Evolutionary conservation across 2,329 filamentous ascomycete genomes (phyloP), one percentile per base, ranked within the genome.

Genomic region (Penicillium capsulatum): DNA sequence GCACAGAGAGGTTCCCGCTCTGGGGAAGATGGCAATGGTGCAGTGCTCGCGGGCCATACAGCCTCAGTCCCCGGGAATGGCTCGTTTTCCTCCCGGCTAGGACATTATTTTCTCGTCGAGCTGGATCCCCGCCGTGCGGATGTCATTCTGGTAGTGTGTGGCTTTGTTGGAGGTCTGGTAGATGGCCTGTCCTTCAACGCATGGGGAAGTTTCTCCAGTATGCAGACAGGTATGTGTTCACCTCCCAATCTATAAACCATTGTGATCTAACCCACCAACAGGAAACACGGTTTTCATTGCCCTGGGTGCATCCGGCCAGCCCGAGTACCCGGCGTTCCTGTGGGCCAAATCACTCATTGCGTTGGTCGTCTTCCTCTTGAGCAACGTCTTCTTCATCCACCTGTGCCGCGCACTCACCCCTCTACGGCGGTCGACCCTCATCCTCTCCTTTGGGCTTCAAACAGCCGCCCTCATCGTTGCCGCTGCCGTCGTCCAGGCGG

Each of bases 251-350:
- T n/a, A n/a, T n/a, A n/a, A n/a, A n/a, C n/a, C n/a, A n/a, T n/a
- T n/a, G n/a, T n/a, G n/a, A n/a, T 5, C 19, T 22, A 22, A 22
- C 19, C 19, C 19, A 22, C 5, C 5, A 22, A 22, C 22, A 70
- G 67, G 67, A 17, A 70, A 70, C 45, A 64, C 64, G 6, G 55
- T 70, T 34, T 70, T 69, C 47, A 59, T 69, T 13, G 67, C 64
- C n/a, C 57, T 70, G 3, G 67, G 67, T 33, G 56, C 51, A 10
- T 64, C 63, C 4, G 61, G 63, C 7, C 65, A 68, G 44, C 67
- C 66, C 14, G 46, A 53, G 17, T 59, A 60, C 26, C 65, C 66
- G 19, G 50, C 56, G 4, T 64, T 63, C 35, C 62, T 64, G 33
- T 70, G 66, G 60, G 61, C 64, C 47, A 69, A 70, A 46, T 66